phyloP scores from a whole-genome alignment of 2,329 filamentous ascomycete genomes.

The Paraconiothyrium brasiliense region DNA sequence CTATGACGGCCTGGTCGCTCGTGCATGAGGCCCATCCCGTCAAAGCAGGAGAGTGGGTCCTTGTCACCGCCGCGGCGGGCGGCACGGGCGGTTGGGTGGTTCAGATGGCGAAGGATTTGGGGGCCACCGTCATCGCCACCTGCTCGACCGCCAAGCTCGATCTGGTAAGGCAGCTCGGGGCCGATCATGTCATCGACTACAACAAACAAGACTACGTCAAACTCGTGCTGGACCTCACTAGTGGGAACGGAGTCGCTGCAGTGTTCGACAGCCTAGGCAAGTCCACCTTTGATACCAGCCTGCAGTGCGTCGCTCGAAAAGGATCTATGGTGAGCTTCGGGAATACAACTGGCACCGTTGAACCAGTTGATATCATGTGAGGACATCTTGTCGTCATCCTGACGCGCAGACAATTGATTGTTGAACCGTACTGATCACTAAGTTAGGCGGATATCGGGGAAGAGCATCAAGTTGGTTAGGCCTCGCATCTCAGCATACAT shows the following conservation, averaged over 20 bases:
- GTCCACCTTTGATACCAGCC: too few relatives aligned
- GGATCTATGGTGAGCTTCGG: too few relatives aligned
- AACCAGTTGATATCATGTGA: too few relatives aligned
- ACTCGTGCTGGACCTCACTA: background rate
- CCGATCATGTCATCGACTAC: background rate
- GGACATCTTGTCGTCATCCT: too few relatives aligned
- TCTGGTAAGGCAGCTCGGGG: background rate
- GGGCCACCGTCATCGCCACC: background rate
- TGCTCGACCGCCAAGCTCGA: background rate
- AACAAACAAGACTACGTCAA: background rate
- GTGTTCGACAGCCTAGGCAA: background rate
- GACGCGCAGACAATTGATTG: too few relatives aligned
- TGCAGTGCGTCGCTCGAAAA: too few relatives aligned
- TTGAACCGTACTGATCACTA: too few relatives aligned
- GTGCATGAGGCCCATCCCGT: background rate
- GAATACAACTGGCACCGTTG: too few relatives aligned
- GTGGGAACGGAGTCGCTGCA: background rate
- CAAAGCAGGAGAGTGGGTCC: background rate
- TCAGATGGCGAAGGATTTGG: background rate
- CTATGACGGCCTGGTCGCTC: background rate
- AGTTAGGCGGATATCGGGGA: too few relatives aligned
- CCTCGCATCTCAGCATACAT: too few relatives aligned
- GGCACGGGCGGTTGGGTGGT: background rate
- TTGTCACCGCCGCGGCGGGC: background rate
- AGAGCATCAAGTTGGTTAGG: too few relatives aligned